Base-by-base conservation (phyloP, 1,284 basidiomycete species). In the Fomitopsis betulina region DNA sequence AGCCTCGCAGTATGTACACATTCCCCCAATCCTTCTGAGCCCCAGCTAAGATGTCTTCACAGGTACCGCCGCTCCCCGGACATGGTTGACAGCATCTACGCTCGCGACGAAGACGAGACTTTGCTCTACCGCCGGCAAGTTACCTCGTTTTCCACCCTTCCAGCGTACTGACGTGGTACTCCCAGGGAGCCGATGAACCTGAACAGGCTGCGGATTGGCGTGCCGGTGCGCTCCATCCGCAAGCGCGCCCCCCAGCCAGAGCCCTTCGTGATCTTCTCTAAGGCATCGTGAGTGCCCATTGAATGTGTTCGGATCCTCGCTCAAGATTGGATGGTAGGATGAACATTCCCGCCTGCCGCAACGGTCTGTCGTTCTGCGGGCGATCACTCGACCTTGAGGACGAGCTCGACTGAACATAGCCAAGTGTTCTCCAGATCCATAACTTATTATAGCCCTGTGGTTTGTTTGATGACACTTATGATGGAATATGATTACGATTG, bases 61-160 rank as follows among this genome's bases (percentile, higher is more conserved):
- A 56, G 55, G 45, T 50, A 56, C 19, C 55, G 55, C 55, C 55
- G 55, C n/a, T 35, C 55, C 1, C n/a, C 45, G 7, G 55, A 56
- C 32, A 1, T 47, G 45, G 39, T 56, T n/a, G 54, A 47, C 1
- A 55, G 54, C 30, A 32, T 55, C 19, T 56, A 47, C 37, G 55
- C 55, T 10, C 55, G 55, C 25, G 43, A 50, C 32, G 43, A 37
- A 8, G 32, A 47, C 32, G 33, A 47, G 21, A 38, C 23, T 19
- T 21, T 35, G 35, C 40, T 55, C 2, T 21, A 35, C n/a, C 40
- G 53, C 42, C 15, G 38, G 53, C 43, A 32, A 13, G 19, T 15
- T 35, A 30, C n/a, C 40, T 27, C 30, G n/a, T 7, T 12, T 21
- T 21, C n/a, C 27, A 38, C 25, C 30, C 23, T 10, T 7, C 19